These are phyloP conservation scores for Pythium biforme DNA, from an alignment of 352 stramenopile genomes.

Conservation along the genomic window DNA sequence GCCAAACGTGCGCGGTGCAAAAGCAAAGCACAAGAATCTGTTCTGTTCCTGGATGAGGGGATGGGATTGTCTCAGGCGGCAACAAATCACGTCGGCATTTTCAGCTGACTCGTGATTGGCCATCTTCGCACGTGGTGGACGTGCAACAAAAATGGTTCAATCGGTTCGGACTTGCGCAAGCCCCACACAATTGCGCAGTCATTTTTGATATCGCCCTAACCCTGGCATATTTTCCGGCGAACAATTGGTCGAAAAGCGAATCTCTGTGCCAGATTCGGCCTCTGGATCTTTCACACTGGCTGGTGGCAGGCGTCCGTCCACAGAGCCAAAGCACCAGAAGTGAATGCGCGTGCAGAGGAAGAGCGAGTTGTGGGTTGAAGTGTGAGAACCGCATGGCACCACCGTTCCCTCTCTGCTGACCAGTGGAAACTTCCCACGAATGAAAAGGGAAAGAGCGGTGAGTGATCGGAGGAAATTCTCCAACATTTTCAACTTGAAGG, in stretches of 20 bases:
- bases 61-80: conserved; percentile 24
- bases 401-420: conserved; percentile 1
- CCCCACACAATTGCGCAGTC: conserved; percentile 18
- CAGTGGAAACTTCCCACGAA: conserved; percentile 13
- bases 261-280: conserved; percentile 19
- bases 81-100: conserved; percentile 17
- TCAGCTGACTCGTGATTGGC: background rate
- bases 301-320: conserved; percentile 11
- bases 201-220: background rate
- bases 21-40: conserved; percentile 18
- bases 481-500: conserved; percentile 20
- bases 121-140: background rate
- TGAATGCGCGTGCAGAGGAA: conserved; percentile 23
- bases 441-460: background rate
- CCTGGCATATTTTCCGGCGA: conserved; percentile 4
- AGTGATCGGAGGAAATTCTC: conserved; percentile 9
- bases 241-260: conserved; percentile 22
- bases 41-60: conserved; percentile 19
- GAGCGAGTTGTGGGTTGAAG: conserved; percentile 14
- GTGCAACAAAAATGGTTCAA: conserved; percentile 2
- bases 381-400: conserved; percentile 15
- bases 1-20: background rate
- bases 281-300: conserved; percentile 17
- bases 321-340: conserved; percentile 20
- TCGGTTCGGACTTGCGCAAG: background rate